Evolutionary conservation across 176 grass and related monocot species (phyloP).

Genomic region (Carex pumila): DNA sequence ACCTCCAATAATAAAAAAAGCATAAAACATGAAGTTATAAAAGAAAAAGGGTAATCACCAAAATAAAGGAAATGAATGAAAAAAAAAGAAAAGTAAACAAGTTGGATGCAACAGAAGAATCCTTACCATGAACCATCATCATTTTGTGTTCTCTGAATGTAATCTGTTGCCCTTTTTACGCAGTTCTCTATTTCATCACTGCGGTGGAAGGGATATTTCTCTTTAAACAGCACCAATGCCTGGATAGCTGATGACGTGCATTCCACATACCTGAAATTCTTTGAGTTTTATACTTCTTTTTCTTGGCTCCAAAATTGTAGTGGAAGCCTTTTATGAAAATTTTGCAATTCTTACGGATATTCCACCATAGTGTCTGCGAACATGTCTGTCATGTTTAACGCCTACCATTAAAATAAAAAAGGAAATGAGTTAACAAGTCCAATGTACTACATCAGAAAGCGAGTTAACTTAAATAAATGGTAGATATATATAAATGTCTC

Average conservation of each 20-base stretch:
- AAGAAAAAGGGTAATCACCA: not conserved
- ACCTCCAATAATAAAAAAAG: not conserved
- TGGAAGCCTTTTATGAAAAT: not conserved
- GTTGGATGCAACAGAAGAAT: not conserved
- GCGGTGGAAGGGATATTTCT: slow-evolving; percentile 35
- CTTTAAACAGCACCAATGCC: slow-evolving; percentile 36
- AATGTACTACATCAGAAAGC: not conserved
- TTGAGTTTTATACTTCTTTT: slow-evolving; percentile 4
- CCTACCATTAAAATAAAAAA: slow-evolving; percentile 26
- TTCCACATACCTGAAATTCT: slow-evolving; percentile 40
- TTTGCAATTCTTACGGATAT: slow-evolving; percentile 44
- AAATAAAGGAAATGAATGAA: not conserved
- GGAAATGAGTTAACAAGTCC: not conserved
- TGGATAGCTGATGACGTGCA: slow-evolving; percentile 45
- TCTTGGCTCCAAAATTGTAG: not conserved
- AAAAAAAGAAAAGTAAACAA: not conserved
- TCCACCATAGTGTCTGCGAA: slow-evolving; percentile 59
- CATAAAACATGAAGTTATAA: not conserved
- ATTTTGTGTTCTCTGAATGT: slow-evolving; percentile 31
- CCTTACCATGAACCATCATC: slow-evolving; percentile 48
- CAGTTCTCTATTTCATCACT: slow-evolving; percentile 31
- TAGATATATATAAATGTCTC: not conserved
- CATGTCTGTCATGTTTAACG: slow-evolving; percentile 68
- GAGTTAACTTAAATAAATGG: not conserved
- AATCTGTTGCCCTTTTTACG: slow-evolving; percentile 23